Base-by-base conservation (phyloP, 805 yeast species). In the Lipomyces orientalis region DNA sequence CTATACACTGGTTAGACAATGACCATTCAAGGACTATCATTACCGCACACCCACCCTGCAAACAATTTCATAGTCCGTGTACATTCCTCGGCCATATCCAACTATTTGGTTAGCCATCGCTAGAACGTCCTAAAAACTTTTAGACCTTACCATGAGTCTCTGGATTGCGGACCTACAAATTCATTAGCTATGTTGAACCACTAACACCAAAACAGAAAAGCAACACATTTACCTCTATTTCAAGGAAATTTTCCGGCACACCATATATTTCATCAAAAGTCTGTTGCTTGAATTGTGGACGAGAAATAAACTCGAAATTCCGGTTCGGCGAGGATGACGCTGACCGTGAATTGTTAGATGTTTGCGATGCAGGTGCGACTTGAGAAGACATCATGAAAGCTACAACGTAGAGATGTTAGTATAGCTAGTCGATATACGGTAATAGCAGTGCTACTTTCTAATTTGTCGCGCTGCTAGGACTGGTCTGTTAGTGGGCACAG, bases 181-280 rank as follows among this genome's bases (percentile, higher is more conserved):
- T 34, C 25, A 14, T 39, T 43, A 55, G 58, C 19, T 12, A 31
- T 4, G 56, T 33, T 43, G 60, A 25, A 56, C 14, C 46, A n/a
- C 16, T 7, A 31, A 22, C 34, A 10, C 37, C 29, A 16, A 49
- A 33, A 14, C 22, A 35, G 12, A 19, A 19, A 1, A 49, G n/a
- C 60, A 22, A 35, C 19, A 9, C 71, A 64, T 82, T 67, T 67
- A 93, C 97, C 78, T 93, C 98, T 46, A 95, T 88, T 79, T 94
- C 99, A 54, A 94, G 83, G 75, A 93, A 91, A 79, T 92, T 91
- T 78, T 95, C 98, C 0, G 98, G 98, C 74, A 90, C 97, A 0
- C 96, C 97, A 76, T 95, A 95, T 55, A 90, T 84, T 74, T 92
- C 97, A 70, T 87, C 90, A 77, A 88, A 88, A 2, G 91, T 84